These are phyloP conservation scores for Gracilaria caudata DNA, from an alignment of 23 red algal species.

Conservation along the genomic window DNA sequence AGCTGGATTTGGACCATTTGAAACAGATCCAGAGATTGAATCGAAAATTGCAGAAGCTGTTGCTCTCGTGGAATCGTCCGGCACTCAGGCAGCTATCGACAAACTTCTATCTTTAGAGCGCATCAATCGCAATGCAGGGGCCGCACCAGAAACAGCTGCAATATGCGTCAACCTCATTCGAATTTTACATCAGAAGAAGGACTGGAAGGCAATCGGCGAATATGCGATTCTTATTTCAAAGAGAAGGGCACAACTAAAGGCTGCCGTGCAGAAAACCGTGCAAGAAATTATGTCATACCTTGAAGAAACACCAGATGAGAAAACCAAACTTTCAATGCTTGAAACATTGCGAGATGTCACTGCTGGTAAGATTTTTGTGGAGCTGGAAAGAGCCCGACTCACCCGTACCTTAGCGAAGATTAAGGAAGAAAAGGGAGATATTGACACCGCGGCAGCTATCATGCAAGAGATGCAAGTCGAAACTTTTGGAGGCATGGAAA, in stretches of 20 bases:
- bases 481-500: conserved; percentile 97
- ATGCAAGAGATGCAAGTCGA: conserved; percentile 99
- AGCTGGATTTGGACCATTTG: conserved; percentile 48
- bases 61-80: conserved; percentile 18
- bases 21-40: conserved; percentile 72
- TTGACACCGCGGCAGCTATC: conserved; percentile 78
- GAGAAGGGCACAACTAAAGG: conserved; percentile 94
- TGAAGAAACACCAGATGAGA: conserved; percentile 70
- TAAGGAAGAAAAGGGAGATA: conserved; percentile 82
- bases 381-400: conserved; percentile 91
- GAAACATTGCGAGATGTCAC: conserved; percentile 87
- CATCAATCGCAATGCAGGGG: conserved; percentile 66
- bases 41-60: conserved; percentile 65
- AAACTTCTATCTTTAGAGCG: conserved; percentile 82
- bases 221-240: conserved; percentile 80
- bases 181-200: conserved; percentile 53
- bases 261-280: conserved; percentile 76
- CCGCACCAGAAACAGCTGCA: conserved; percentile 84
- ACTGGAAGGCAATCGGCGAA: conserved; percentile 75
- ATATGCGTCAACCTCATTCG: conserved; percentile 88
- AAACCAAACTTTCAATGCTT: conserved; percentile 73
- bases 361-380: conserved; percentile 95
- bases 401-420: conserved; percentile 87
- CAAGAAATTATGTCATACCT: conserved; percentile 80
- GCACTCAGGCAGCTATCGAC: conserved; percentile 36